A percentile compares a stretch with the other conserved stretches of the same genome.
These are phyloP conservation scores for Cavenderia fasciculata DNA, from an alignment of 78 protist genomes.

Conservation along the genomic window DNA sequence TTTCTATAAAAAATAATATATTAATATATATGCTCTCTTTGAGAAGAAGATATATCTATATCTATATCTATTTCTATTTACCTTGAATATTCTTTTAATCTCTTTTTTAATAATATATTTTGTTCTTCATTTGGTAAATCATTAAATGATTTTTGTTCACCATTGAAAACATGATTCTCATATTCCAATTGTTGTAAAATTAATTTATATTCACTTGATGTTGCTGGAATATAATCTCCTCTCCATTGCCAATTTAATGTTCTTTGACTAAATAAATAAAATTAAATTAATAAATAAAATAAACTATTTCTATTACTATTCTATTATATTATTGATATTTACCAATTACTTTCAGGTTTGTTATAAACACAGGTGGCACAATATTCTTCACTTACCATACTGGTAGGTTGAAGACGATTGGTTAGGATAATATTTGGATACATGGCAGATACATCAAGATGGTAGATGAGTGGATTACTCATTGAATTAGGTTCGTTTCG, in stretches of 20 bases:
- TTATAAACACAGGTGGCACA: constrained; percentile 97
- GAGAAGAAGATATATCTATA: neutral
- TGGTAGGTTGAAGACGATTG: constrained; percentile 98
- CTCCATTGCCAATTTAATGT: constrained; percentile 96
- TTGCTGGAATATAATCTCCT: constrained; percentile 90
- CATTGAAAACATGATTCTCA: constrained; percentile 30
- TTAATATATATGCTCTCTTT: neutral
- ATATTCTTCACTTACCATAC: constrained; percentile 89
- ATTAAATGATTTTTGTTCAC: constrained; percentile 30
- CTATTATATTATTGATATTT: no score
- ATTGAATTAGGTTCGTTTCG: constrained; percentile 79
- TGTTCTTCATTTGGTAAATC: constrained; percentile 81
- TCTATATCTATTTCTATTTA: constrained; percentile 23
- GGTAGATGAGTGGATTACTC: constrained; percentile 96
- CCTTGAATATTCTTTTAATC: constrained; percentile 88
- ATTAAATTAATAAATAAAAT: constrained; percentile 3
- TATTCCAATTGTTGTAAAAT: constrained; percentile 84
- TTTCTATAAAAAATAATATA: neutral
- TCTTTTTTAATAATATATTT: constrained; percentile 59
- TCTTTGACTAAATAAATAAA: no score
- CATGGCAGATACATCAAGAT: constrained; percentile 99
- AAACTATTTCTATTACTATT: neutral
- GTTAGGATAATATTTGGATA: constrained; percentile 99
- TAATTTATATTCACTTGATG: constrained; percentile 71
- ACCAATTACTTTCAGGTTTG: constrained; percentile 83